phyloP scores from a whole-genome alignment of 208 protist species.

The Crithidia sp. region DNA sequence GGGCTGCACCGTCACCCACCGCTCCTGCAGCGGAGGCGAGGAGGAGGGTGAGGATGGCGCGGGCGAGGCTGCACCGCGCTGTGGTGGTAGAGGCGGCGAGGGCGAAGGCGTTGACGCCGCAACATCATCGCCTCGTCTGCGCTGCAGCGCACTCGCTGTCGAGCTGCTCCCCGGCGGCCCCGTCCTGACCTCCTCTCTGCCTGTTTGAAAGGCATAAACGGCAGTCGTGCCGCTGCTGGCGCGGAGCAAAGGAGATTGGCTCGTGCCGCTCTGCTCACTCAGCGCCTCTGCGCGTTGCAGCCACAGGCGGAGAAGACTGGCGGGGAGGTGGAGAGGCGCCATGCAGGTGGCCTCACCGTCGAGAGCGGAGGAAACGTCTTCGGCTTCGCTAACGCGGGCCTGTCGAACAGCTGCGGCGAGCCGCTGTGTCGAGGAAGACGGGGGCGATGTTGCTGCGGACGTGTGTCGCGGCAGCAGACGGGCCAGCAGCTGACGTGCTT shows the following conservation, averaged over 20 bases:
- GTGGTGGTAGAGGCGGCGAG: too few relatives aligned
- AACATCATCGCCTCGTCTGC: too few relatives aligned
- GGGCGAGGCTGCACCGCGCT: not conserved
- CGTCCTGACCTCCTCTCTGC: too few relatives aligned
- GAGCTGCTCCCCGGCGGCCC: too few relatives aligned
- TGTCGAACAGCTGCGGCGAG: not conserved
- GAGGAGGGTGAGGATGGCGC: not conserved
- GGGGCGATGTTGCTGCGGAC: not conserved
- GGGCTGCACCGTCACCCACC: slow-evolving; percentile 31
- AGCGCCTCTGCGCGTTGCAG: slow-evolving; percentile 12
- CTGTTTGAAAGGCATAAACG: too few relatives aligned
- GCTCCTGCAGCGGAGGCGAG: not conserved
- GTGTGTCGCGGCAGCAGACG: not conserved
- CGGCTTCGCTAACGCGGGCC: not conserved
- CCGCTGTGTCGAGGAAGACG: not conserved
- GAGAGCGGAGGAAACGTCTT: not conserved
- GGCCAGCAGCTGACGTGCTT: slow-evolving; percentile 17
- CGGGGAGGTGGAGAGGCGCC: slow-evolving; percentile 9
- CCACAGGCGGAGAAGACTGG: slow-evolving; percentile 10
- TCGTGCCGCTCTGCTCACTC: not conserved
- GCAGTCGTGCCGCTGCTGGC: not conserved
- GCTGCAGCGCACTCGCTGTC: too few relatives aligned
- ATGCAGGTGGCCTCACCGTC: slow-evolving; percentile 2
- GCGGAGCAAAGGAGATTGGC: too few relatives aligned
- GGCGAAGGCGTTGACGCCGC: too few relatives aligned